phyloP scores from a whole-genome alignment of 805 yeast species.

The Lachancea lanzarotensis region DNA sequence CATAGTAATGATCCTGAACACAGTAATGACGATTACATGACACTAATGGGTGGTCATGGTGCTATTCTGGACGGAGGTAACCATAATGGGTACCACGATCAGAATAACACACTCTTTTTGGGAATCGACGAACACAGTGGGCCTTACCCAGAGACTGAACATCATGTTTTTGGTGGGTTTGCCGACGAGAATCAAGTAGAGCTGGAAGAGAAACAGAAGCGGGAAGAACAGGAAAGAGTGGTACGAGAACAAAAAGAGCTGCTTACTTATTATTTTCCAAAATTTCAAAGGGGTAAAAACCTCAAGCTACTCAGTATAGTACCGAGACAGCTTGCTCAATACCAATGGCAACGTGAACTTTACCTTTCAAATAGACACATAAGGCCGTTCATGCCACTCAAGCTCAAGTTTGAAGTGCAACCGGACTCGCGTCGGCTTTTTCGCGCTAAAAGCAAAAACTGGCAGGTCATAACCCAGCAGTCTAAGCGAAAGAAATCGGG shows the following conservation, averaged over 20 bases:
- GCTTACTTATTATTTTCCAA: conserved; percentile 48
- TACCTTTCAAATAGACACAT: conserved; percentile 27
- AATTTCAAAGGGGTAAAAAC: conserved; percentile 42
- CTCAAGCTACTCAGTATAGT: conserved; percentile 51
- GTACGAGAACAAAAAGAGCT: conserved; percentile 31
- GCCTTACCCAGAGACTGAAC: conserved; percentile 9
- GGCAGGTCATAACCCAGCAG: conserved; percentile 6
- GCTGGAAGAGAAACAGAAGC: conserved; percentile 11
- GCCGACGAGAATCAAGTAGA: conserved; percentile 14
- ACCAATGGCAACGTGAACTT: conserved; percentile 38
- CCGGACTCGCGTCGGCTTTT: conserved; percentile 47
- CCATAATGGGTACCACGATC: conserved; percentile 17
- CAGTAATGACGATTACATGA: conserved; percentile 24
- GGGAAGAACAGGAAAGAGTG: conserved; percentile 14
- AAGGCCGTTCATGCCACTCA: conserved; percentile 43
- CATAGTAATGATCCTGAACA: conserved; percentile 8
- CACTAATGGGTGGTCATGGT: conserved; percentile 20
- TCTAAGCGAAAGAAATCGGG: conserved; percentile 14
- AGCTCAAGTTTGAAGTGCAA: conserved; percentile 46
- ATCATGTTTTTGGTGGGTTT: conserved; percentile 9
- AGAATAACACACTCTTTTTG: conserved; percentile 30
- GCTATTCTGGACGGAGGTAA: conserved; percentile 33
- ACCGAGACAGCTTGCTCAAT: conserved; percentile 43
- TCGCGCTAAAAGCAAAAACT: conserved; percentile 22
- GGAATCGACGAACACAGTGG: conserved; percentile 8